Percentiles rank a stretch among this genome's conserved stretches.
These are phyloP conservation scores for Rhododendron vialii DNA, from an alignment of 148 eudicot genomes.

Conservation along the genomic window DNA sequence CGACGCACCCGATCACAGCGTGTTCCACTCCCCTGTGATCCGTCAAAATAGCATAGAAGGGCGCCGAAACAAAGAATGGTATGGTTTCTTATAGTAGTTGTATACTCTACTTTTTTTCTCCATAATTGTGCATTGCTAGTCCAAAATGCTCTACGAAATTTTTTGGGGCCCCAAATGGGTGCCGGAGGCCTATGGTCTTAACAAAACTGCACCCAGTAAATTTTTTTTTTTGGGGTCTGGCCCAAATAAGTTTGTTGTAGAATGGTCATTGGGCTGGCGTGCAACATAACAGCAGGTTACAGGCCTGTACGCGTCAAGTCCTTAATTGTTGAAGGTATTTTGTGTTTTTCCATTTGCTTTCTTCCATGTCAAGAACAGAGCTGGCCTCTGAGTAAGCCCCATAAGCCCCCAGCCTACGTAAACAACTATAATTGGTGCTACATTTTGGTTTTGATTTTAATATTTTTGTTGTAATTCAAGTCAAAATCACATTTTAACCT, in stretches of 20 bases:
- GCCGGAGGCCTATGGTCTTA: not conserved
- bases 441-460: no score
- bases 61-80: not conserved
- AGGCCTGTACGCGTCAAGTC: not conserved
- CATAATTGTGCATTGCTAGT: not conserved
- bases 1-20: no score
- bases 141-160: not conserved
- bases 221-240: not conserved
- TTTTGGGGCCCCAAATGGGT: not conserved
- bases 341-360: no score
- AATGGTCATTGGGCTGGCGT: not conserved
- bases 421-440: no score
- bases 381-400: no score
- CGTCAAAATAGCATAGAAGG: not conserved
- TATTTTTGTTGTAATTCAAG: no score
- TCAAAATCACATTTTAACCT: no score
- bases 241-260: not conserved
- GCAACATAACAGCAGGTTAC: not conserved
- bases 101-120: not conserved
- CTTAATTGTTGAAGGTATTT: not conserved
- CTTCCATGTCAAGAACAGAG: not conserved
- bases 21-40: no score
- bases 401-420: no score
- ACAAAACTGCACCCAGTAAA: not conserved
- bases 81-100: no score